phyloP scores from a whole-genome alignment of 352 stramenopile genomes.

The Phytophthora colocasiae region DNA sequence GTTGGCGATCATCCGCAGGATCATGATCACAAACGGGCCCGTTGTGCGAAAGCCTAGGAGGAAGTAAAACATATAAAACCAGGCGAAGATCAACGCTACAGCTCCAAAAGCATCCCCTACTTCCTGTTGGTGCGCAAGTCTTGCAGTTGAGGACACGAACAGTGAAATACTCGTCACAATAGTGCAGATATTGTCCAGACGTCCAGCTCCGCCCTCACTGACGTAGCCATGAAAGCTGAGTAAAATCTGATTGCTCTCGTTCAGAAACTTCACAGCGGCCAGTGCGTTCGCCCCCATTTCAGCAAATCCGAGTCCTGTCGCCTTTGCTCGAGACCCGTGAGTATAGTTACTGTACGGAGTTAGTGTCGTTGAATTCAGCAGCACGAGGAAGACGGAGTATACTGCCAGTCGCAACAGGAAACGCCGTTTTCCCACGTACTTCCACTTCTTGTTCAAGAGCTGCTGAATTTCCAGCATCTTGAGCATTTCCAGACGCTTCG shows the following conservation, averaged over 20 bases:
- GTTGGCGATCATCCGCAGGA: constrained; percentile 65
- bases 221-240: constrained; percentile 52
- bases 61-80: constrained; percentile 78
- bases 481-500: constrained; percentile 61
- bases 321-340: constrained; percentile 16
- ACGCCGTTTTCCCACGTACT: constrained; percentile 58
- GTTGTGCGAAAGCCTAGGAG: constrained; percentile 66
- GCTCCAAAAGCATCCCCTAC: constrained; percentile 52
- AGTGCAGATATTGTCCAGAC: constrained; percentile 68
- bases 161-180: constrained; percentile 46
- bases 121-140: constrained; percentile 28
- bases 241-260: constrained; percentile 59
- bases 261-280: constrained; percentile 53
- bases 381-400: constrained; percentile 46
- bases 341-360: constrained; percentile 48
- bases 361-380: constrained; percentile 60
- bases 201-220: constrained; percentile 48
- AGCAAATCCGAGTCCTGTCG: constrained; percentile 38
- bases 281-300: constrained; percentile 42
- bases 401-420: constrained; percentile 49
- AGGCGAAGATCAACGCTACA: constrained; percentile 59
- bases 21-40: constrained; percentile 75
- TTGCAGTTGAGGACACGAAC: constrained; percentile 38
- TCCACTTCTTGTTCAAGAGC: constrained; percentile 69
- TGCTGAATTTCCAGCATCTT: constrained; percentile 59